These are phyloP conservation scores for Phytophthora meadii DNA, from an alignment of 352 stramenopile species.

Conservation along the genomic window DNA sequence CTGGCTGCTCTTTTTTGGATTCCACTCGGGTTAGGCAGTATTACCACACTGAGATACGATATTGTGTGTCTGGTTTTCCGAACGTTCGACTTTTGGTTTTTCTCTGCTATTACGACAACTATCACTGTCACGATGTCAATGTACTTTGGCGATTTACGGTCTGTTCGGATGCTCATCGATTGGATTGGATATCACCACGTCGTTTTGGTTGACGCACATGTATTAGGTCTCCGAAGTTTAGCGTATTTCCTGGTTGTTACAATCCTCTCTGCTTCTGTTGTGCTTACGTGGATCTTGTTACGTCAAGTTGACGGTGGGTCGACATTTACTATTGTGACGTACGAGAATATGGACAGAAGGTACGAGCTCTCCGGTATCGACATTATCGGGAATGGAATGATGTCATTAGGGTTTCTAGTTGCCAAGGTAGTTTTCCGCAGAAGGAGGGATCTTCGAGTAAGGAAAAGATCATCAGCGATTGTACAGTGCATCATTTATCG, in stretches of 20 bases:
- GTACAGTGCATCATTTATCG: slow-evolving; percentile 40
- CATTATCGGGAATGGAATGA: slow-evolving; percentile 35
- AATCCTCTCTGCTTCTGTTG: slow-evolving; percentile 17
- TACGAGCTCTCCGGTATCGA: slow-evolving; percentile 31
- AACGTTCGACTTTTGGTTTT: slow-evolving; percentile 60
- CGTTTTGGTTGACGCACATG: slow-evolving; percentile 40
- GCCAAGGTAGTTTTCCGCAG: slow-evolving; percentile 39
- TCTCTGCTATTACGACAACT: slow-evolving; percentile 32
- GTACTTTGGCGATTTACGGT: slow-evolving; percentile 40
- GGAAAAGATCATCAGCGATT: slow-evolving; percentile 6
- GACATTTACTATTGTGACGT: slow-evolving; percentile 23
- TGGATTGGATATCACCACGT: slow-evolving; percentile 42
- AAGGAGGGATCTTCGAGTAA: slow-evolving; percentile 11
- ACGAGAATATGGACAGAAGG: slow-evolving; percentile 14
- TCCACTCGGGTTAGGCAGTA: slow-evolving; percentile 34
- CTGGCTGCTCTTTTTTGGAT: slow-evolving; percentile 31
- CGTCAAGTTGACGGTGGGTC: slow-evolving; percentile 22
- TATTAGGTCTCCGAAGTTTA: slow-evolving; percentile 30
- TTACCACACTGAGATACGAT: slow-evolving; percentile 43
- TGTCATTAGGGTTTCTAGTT: slow-evolving; percentile 34
- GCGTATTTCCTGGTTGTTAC: slow-evolving; percentile 10
- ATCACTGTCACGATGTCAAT: slow-evolving; percentile 34
- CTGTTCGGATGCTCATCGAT: slow-evolving; percentile 32
- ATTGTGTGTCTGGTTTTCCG: slow-evolving; percentile 37
- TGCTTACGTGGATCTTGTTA: slow-evolving; percentile 23